Conservation (phyloP, 2,329 filamentous ascomycete species). For the Volutella citrinella region DNA sequence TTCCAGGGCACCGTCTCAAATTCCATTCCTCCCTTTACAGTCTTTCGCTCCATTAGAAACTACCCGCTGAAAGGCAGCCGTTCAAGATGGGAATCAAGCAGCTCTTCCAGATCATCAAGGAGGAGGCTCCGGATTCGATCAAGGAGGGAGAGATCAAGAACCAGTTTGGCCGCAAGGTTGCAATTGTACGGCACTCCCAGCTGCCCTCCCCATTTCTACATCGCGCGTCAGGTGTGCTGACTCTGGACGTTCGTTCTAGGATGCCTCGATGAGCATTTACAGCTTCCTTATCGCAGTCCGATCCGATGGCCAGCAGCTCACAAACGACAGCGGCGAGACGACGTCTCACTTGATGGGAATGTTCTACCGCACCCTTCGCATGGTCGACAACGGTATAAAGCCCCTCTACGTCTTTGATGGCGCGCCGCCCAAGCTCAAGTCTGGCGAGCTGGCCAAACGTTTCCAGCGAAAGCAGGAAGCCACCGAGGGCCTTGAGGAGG, state of each 20-base stretch:
- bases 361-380: conserved; percentile 97
- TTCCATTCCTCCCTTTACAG: too few relatives aligned
- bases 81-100: conserved; percentile 64
- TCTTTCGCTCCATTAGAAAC: neutral
- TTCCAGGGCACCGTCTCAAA: too few relatives aligned
- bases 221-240: conserved; percentile 6
- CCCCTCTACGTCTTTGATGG: conserved; percentile 98
- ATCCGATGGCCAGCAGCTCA: conserved; percentile 94
- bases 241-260: conserved; percentile 20
- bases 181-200: conserved; percentile 67
- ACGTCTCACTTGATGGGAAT: conserved; percentile 99
- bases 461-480: conserved; percentile 95
- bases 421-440: conserved; percentile 94
- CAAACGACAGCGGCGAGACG: conserved; percentile 90
- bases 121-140: conserved; percentile 91
- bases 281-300: conserved; percentile 97
- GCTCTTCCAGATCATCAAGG: conserved; percentile 78
- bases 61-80: too few relatives aligned
- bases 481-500: conserved; percentile 84
- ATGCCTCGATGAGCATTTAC: conserved; percentile 93
- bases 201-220: accelerated
- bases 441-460: conserved; percentile 91
- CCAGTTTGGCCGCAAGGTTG: conserved; percentile 97
- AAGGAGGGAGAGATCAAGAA: conserved; percentile 98
- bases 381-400: conserved; percentile 98